Conservation (phyloP, 2,329 filamentous ascomycete species). For the Pseudofabraea citricarpa region DNA sequence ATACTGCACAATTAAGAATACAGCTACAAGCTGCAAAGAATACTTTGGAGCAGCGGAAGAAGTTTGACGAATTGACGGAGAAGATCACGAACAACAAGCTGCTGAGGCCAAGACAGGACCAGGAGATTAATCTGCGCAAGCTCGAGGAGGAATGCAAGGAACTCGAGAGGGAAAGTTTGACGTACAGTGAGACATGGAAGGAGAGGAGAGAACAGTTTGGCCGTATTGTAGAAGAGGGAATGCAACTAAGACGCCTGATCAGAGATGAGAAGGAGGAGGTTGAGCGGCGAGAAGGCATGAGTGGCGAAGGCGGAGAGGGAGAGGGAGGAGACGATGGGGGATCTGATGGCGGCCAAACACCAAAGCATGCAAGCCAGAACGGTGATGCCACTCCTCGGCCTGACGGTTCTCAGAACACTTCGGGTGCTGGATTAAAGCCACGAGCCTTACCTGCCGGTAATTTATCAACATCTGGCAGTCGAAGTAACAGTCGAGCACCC, state of each 20-base stretch:
- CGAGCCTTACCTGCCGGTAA: constrained; percentile 20
- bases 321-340: constrained; percentile 51
- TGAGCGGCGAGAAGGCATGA: constrained; percentile 80
- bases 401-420: constrained; percentile 46
- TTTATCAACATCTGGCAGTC: constrained; percentile 35
- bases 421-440: constrained; percentile 37
- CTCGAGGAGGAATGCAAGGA: constrained; percentile 85
- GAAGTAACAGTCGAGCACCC: constrained; percentile 32
- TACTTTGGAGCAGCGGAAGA: constrained; percentile 72
- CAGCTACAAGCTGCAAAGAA: constrained; percentile 73
- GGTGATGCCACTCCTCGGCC: constrained; percentile 43
- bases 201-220: constrained; percentile 85
- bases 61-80: constrained; percentile 83
- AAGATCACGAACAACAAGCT: constrained; percentile 79
- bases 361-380: constrained; percentile 42
- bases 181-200: constrained; percentile 77
- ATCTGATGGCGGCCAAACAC: constrained; percentile 45
- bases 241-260: constrained; percentile 77
- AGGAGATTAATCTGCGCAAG: constrained; percentile 71
- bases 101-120: constrained; percentile 79
- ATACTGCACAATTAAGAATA: constrained; percentile 65
- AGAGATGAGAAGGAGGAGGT: constrained; percentile 95
- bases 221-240: constrained; percentile 85
- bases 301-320: constrained; percentile 50
- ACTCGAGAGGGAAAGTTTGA: constrained; percentile 76